A percentile compares a stretch with the other conserved stretches of the same genome.
These are phyloP conservation scores for Paecilomyces sp. DNA, from an alignment of 2,329 filamentous ascomycete species.

Conservation along the genomic window DNA sequence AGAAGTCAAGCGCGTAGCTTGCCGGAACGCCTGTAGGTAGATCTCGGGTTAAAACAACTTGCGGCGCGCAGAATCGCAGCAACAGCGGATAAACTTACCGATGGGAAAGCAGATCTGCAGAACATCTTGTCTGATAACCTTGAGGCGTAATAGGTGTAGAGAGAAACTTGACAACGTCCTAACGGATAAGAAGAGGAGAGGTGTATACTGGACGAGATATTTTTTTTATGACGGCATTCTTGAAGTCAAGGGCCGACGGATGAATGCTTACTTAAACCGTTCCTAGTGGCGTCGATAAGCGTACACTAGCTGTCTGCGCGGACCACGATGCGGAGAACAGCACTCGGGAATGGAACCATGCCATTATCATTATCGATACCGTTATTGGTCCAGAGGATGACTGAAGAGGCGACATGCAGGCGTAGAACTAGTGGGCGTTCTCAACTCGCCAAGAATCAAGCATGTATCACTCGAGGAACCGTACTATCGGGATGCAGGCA, in stretches of 20 bases:
- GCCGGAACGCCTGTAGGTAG: conserved; percentile 20
- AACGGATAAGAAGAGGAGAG: neutral
- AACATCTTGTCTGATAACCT: neutral
- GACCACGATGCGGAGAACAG: neutral
- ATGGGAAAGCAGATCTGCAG: neutral
- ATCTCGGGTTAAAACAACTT: neutral
- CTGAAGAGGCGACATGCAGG: neutral
- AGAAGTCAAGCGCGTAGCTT: conserved; percentile 17
- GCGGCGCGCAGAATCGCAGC: neutral
- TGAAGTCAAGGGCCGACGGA: neutral
- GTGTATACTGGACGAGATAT: neutral
- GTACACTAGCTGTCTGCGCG: neutral
- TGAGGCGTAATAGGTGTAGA: neutral
- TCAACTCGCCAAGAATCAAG: neutral
- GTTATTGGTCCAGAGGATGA: neutral
- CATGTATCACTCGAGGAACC: neutral
- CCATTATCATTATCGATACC: neutral
- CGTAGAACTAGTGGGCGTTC: neutral
- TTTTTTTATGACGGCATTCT: neutral
- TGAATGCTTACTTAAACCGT: neutral
- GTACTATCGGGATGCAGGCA: neutral
- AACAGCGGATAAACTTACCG: neutral
- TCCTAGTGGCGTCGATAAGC: neutral
- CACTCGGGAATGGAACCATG: neutral
- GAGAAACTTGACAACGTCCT: neutral